Conservation (phyloP, 257 asterid genomes). For the Nicotiana sylvestris region DNA sequence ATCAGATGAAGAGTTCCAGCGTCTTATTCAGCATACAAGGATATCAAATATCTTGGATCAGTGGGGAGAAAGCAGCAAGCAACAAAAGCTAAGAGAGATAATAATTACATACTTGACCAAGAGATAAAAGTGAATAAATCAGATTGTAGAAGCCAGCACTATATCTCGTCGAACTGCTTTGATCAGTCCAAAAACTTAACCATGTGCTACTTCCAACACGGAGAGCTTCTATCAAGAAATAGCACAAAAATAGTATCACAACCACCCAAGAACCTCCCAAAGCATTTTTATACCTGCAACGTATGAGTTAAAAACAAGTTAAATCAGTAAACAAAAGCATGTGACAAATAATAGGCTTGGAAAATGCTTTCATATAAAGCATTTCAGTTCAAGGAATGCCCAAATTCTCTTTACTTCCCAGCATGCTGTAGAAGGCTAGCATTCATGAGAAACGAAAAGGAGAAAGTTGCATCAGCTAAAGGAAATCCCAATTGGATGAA, state of each 20-base stretch:
- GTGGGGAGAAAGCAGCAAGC: constrained; percentile 7
- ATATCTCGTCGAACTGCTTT: constrained; percentile 28
- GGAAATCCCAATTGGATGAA: neutral
- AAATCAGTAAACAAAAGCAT: constrained; percentile 6
- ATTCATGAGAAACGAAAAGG: neutral
- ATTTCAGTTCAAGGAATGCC: neutral
- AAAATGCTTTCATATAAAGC: neutral
- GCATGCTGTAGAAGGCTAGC: neutral
- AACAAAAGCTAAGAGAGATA: constrained; percentile 12
- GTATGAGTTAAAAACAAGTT: constrained; percentile 11
- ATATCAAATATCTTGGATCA: neutral
- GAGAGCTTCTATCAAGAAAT: constrained; percentile 54
- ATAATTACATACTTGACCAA: constrained; percentile 58
- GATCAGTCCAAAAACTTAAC: constrained; percentile 87
- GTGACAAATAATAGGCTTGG: neutral
- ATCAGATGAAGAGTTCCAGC: neutral
- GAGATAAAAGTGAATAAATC: constrained; percentile 61
- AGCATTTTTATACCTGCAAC: constrained; percentile 79
- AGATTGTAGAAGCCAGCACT: constrained; percentile 63
- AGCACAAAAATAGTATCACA: constrained; percentile 57
- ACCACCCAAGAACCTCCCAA: constrained; percentile 92
- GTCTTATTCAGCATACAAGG: neutral
- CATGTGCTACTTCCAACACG: constrained; percentile 90
- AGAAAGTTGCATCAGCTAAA: neutral
- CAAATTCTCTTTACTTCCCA: neutral